phyloP scores from a whole-genome alignment of 2,329 filamentous ascomycete genomes.

The Aspergillus sp. region DNA sequence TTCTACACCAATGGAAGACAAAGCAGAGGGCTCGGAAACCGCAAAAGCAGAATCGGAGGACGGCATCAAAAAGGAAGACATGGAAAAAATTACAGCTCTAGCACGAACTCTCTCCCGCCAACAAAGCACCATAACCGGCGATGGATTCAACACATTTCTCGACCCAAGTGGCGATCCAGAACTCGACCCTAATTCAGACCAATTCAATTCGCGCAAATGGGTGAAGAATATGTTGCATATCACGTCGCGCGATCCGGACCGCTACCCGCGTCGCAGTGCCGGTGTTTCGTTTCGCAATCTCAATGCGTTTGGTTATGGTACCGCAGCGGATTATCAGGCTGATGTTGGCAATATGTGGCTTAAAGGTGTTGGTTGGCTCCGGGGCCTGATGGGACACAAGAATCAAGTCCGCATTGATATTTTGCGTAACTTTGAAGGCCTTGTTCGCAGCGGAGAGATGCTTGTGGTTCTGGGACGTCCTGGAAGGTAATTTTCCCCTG shows the following conservation, averaged over 20 bases:
- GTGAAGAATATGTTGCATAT: conserved; percentile 36
- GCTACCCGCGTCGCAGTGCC: conserved; percentile 27
- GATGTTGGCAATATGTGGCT: conserved; percentile 40
- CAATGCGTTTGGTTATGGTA: conserved; percentile 40
- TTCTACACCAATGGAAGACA: conserved; percentile 4
- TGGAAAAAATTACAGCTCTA: conserved; percentile 21
- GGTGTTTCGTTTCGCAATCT: conserved; percentile 42
- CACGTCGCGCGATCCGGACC: conserved; percentile 24
- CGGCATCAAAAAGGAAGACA: conserved; percentile 16
- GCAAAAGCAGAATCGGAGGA: conserved; percentile 16
- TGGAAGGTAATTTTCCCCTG: conserved; percentile 28
- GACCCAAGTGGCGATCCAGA: conserved; percentile 27
- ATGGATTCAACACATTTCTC: conserved; percentile 32
- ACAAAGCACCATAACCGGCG: not conserved
- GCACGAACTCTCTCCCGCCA: conserved; percentile 25
- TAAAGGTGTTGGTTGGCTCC: conserved; percentile 25
- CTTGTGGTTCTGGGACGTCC: conserved; percentile 50
- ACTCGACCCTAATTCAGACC: conserved; percentile 37
- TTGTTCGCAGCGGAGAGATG: conserved; percentile 54
- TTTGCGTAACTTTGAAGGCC: conserved; percentile 58
- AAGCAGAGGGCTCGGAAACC: conserved; percentile 20
- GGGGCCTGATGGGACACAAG: conserved; percentile 22
- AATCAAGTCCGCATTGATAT: conserved; percentile 51
- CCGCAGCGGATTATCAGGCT: conserved; percentile 41
- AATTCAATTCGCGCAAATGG: conserved; percentile 43